Evolutionary conservation across 441 rosid species (phyloP).

Genomic region (Syzygium malaccense): DNA sequence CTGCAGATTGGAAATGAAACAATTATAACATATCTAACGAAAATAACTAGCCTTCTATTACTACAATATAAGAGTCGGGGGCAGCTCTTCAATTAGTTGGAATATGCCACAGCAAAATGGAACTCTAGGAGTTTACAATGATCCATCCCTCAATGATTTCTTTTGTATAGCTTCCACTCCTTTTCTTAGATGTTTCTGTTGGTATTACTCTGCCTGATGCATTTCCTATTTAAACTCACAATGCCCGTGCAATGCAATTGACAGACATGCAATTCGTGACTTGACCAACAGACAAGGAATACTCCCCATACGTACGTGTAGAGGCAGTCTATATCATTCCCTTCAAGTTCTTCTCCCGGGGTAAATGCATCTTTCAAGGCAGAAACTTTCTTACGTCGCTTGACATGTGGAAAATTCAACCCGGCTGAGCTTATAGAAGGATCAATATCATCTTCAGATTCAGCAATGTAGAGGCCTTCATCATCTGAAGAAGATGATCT

Average conservation of each 20-base stretch:
- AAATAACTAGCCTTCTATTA: neutral
- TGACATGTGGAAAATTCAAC: too few species aligned
- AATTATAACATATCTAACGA: neutral
- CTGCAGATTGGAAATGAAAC: constrained; percentile 19
- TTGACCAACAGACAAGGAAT: neutral
- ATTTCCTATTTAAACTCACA: neutral
- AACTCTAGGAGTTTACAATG: neutral
- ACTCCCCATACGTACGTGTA: constrained; percentile 56
- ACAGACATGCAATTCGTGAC: neutral
- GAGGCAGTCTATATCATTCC: constrained; percentile 55
- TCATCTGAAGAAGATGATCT: too few species aligned
- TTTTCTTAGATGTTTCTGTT: neutral
- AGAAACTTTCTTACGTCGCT: constrained; percentile 20
- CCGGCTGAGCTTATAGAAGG: too few species aligned
- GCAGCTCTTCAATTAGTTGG: neutral
- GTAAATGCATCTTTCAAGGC: constrained; percentile 74
- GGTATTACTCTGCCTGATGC: neutral
- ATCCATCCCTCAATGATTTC: neutral
- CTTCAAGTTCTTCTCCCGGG: constrained; percentile 72
- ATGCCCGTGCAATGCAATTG: neutral
- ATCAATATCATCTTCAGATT: too few species aligned
- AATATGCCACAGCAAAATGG: neutral
- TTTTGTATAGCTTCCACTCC: neutral
- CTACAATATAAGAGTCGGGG: neutral
- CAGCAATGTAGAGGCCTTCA: too few species aligned